Percentiles rank a stretch among this genome's conserved stretches.
These are phyloP conservation scores for Schoenoplectus tabernaemontani DNA, from an alignment of 202 grass and related monocot genomes.

Conservation along the genomic window DNA sequence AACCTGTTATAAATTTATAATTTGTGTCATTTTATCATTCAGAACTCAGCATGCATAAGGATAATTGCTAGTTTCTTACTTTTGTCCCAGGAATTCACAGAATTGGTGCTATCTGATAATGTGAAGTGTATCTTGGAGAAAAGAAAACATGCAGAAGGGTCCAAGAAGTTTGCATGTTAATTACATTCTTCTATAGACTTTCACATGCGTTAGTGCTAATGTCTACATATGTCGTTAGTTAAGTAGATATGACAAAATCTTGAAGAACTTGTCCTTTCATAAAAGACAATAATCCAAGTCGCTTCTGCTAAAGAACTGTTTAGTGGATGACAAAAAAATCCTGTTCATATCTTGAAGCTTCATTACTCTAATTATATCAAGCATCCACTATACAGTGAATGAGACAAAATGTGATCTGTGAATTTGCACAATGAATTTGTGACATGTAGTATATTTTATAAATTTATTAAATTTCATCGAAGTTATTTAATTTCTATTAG, in stretches of 20 bases:
- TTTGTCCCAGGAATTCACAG: not conserved
- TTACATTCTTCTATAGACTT: not conserved
- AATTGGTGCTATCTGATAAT: not conserved
- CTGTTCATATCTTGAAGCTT: not conserved
- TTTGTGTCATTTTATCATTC: not conserved
- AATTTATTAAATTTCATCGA: too few species aligned
- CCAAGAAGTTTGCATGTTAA: not conserved
- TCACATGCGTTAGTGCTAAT: conserved; percentile 4
- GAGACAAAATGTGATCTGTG: conserved; percentile 11
- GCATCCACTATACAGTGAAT: not conserved
- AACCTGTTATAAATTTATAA: too few species aligned
- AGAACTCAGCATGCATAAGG: too few species aligned
- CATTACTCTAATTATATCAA: conserved; percentile 5
- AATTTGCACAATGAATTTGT: not conserved
- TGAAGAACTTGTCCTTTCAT: not conserved
- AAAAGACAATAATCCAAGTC: not conserved
- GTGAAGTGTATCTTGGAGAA: not conserved
- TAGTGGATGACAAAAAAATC: conserved; percentile 6
- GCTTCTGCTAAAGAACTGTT: not conserved
- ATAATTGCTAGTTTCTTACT: not conserved
- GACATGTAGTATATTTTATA: too few species aligned
- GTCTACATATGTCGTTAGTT: not conserved
- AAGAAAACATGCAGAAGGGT: not conserved
- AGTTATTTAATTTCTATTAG: not conserved
- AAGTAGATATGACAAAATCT: conserved; percentile 17